Evolutionary conservation across 108 stramenopile species (phyloP), one percentile per base, ranked within the genome.

Genomic region (Fistulifera solaris): DNA sequence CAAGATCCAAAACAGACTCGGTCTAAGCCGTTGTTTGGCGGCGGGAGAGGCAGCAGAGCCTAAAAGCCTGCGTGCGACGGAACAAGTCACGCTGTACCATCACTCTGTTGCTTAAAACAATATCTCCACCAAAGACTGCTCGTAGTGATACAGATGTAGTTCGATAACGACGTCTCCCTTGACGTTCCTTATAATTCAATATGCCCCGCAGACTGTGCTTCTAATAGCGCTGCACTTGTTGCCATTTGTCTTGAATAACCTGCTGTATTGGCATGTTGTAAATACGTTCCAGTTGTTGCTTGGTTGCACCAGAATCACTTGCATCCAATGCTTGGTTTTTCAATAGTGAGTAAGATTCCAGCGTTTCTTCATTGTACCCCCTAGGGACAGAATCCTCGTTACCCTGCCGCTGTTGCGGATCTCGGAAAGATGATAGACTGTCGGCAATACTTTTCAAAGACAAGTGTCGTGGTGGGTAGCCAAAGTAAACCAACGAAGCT

Each of bases 401-500:
- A 45, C 16, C 17, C 23, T 1, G 57, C 23, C 31, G 1, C 21
- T 31, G 46, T 42, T 48, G 28, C 16, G 5, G 0, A 1, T 52
- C 21, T 44, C 27, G 10, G 0, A 13, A 19, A 24, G 31, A 15
- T 40, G 48, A 11, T 19, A 24, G 58, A 1, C 38, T 24, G 27
- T 27, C 27, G 16, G 14, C 14, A 40, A 49, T 19, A 39, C 53
- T 57, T 62, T 38, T 51, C 63, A 81, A 55, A 2, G 80, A 72
- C 7, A 68, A 47, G 16, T 49, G 53, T n/a, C 70, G 72, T 23
- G 77, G 77, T 44, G 81, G 81, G 48, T 82, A 82, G 16, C 71
- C 76, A 64, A 82, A 82, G 62, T 82, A 82, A 3, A 82, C 81
- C 28, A 82, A 39, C 27, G 81, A 82, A 14, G 59, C 63, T 12